These are phyloP conservation scores for Fusarium sp. DNA, from an alignment of 2,329 filamentous ascomycete genomes.

Conservation along the genomic window DNA sequence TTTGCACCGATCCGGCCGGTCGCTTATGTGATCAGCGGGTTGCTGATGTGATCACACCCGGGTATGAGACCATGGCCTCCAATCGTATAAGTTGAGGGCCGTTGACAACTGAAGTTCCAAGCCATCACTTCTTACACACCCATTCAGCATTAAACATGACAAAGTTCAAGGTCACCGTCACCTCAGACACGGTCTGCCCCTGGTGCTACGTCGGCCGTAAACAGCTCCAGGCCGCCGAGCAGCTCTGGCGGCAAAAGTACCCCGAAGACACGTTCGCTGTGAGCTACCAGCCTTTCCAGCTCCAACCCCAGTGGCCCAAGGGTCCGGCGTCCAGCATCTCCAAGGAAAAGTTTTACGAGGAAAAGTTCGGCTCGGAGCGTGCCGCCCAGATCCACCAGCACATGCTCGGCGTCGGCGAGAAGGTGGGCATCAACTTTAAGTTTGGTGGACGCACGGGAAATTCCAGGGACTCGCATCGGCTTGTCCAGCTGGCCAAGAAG, in stretches of 20 bases:
- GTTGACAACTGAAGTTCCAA: neutral
- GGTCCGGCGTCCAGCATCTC: slow-evolving; percentile 53
- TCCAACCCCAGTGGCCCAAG: slow-evolving; percentile 55
- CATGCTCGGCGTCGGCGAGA: slow-evolving; percentile 51
- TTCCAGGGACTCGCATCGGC: slow-evolving; percentile 84
- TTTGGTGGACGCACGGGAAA: slow-evolving; percentile 81
- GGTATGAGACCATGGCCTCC: slow-evolving; percentile 7
- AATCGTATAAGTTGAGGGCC: slow-evolving; percentile 13
- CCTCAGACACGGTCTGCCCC: slow-evolving; percentile 67
- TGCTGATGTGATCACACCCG: slow-evolving; percentile 28
- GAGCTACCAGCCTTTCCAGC: slow-evolving; percentile 63
- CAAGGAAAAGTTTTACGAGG: slow-evolving; percentile 57
- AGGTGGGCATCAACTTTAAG: slow-evolving; percentile 61
- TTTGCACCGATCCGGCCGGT: slow-evolving; percentile 14
- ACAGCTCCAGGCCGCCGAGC: slow-evolving; percentile 64
- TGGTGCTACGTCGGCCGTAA: slow-evolving; percentile 67
- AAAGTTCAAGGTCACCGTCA: slow-evolving; percentile 61
- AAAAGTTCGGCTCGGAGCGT: slow-evolving; percentile 76
- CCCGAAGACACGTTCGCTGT: slow-evolving; percentile 73
- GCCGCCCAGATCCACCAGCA: slow-evolving; percentile 55
- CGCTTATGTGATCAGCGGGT: slow-evolving; percentile 34
- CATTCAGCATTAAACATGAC: slow-evolving; percentile 69
- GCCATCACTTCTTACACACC: slow-evolving; percentile 16
- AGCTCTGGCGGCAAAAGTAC: slow-evolving; percentile 57
- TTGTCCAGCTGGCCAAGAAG: slow-evolving; percentile 65